A percentile compares a stretch with the other conserved stretches of the same genome.
phyloP scores from a whole-genome alignment of 805 yeast species.

The Metschnikowia noctiluminum region DNA sequence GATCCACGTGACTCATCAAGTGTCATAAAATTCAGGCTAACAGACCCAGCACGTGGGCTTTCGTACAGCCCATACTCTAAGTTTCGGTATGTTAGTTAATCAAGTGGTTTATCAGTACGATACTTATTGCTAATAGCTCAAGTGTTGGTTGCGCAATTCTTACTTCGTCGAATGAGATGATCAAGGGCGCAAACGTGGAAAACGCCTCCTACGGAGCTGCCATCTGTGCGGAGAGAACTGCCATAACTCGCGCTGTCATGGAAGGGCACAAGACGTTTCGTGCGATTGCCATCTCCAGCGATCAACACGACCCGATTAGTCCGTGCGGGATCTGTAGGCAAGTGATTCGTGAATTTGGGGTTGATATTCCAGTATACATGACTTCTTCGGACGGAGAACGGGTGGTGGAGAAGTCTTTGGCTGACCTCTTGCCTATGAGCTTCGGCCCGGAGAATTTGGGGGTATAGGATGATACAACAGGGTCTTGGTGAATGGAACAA shows the following conservation, averaged over 20 bases:
- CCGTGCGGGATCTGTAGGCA: slow-evolving; percentile 98
- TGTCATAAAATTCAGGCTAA: slow-evolving; percentile 9
- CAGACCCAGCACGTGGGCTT: slow-evolving; percentile 39
- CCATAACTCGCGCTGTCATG: slow-evolving; percentile 32
- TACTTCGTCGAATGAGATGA: slow-evolving; percentile 44
- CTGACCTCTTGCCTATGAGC: slow-evolving; percentile 72
- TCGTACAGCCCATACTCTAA: slow-evolving; percentile 73
- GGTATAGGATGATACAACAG: not conserved
- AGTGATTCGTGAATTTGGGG: slow-evolving; percentile 76
- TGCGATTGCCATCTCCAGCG: slow-evolving; percentile 69
- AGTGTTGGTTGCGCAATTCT: slow-evolving; percentile 76
- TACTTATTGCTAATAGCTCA: not conserved
- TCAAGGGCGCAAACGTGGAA: slow-evolving; percentile 85
- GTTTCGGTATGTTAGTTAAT: slow-evolving; percentile 40
- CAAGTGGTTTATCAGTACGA: not conserved
- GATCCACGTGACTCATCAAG: not conserved
- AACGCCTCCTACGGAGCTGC: slow-evolving; percentile 80
- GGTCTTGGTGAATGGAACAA: not conserved
- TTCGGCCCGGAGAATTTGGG: slow-evolving; percentile 73
- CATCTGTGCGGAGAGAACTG: slow-evolving; percentile 41
- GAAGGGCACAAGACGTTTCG: slow-evolving; percentile 42
- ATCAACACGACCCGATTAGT: slow-evolving; percentile 53
- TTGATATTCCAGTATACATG: slow-evolving; percentile 63
- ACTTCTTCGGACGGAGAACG: slow-evolving; percentile 50
- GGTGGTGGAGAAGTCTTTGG: slow-evolving; percentile 45